Evolutionary conservation across 176 grass and related monocot genomes (phyloP).

Genomic region (Oryza meridionalis): DNA sequence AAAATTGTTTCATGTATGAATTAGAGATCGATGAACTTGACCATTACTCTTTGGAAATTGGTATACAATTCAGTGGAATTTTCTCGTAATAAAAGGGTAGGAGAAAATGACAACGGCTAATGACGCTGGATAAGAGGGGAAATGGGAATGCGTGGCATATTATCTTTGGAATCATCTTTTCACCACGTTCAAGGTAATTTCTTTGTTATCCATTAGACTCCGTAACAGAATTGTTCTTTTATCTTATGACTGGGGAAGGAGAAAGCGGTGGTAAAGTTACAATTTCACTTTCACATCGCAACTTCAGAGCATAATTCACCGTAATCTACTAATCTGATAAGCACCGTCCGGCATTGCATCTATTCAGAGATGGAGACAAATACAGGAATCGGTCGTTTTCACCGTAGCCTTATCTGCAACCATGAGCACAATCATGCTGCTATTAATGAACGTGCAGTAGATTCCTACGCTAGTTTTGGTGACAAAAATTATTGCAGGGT

Average conservation of each 20-base stretch:
- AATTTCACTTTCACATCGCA: not conserved
- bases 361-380: not conserved
- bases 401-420: not conserved
- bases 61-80: not conserved
- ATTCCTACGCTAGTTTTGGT: not conserved
- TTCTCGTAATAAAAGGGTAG: not conserved
- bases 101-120: not conserved
- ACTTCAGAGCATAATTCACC: not conserved
- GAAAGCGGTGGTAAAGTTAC: not conserved
- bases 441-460: not conserved
- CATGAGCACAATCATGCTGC: not conserved
- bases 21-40: not conserved
- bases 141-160: not conserved
- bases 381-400: conserved; percentile 19
- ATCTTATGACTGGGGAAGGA: not conserved
- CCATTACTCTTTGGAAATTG: not conserved
- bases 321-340: not conserved
- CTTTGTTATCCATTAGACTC: not conserved
- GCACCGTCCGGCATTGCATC: not conserved
- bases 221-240: not conserved
- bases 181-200: conserved; percentile 24
- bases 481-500: not conserved
- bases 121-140: not conserved
- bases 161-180: not conserved
- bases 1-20: not conserved